A percentile compares a stretch with the other conserved stretches of the same genome.
Evolutionary conservation across 2,329 filamentous ascomycete genomes (phyloP).

Genomic region (Monosporascus ibericus): DNA sequence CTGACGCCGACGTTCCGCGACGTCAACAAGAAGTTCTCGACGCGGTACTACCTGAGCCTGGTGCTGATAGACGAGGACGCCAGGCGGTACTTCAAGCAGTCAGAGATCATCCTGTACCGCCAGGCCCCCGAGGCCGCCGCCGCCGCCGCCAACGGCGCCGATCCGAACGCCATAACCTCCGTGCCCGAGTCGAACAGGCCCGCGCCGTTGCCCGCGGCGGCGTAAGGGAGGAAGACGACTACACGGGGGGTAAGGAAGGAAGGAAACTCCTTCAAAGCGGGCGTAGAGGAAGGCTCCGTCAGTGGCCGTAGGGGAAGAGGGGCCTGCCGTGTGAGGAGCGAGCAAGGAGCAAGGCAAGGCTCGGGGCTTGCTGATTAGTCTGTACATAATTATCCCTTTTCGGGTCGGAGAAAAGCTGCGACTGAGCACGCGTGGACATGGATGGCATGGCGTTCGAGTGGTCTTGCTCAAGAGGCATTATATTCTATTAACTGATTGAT

Average conservation of each 20-base stretch:
- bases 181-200: conserved; percentile 28
- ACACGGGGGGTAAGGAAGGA: too few species aligned
- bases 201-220: conserved; percentile 3
- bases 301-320: too few species aligned
- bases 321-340: too few species aligned
- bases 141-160: conserved; percentile 39
- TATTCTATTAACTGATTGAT: neutral
- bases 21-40: conserved; percentile 99
- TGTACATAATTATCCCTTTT: too few species aligned
- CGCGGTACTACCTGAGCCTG: conserved; percentile 91
- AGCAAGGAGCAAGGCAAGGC: too few species aligned
- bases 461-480: conserved; percentile 5
- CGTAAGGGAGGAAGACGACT: neutral
- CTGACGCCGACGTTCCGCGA: conserved; percentile 97
- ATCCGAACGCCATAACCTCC: conserved; percentile 39
- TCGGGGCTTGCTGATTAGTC: too few species aligned
- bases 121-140: conserved; percentile 59
- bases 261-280: too few species aligned
- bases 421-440: conserved; percentile 11
- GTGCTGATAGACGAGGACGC: conserved; percentile 97
- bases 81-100: conserved; percentile 97
- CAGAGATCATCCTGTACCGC: conserved; percentile 92
- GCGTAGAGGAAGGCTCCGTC: too few species aligned
- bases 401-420: neutral
- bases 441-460: conserved; percentile 23